Evolutionary conservation across 129 eudicot species (phyloP).

Genomic region (Lactuca sativa): DNA sequence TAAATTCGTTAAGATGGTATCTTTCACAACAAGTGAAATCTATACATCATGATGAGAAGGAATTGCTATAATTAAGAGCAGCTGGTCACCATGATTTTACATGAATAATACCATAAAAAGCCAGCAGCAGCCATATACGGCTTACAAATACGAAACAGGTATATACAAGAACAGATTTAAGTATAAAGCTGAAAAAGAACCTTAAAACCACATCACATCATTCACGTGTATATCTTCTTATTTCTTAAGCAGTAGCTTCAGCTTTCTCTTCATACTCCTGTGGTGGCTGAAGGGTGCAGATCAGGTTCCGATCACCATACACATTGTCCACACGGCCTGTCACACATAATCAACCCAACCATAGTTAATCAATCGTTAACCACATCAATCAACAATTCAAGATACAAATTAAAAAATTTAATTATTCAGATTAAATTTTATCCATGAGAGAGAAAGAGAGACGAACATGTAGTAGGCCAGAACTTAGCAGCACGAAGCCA

Average conservation of each 20-base stretch:
- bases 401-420: not conserved
- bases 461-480: slow-evolving; percentile 96
- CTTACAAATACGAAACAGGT: slow-evolving; percentile 32
- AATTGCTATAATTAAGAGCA: slow-evolving; percentile 29
- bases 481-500: slow-evolving; percentile 91
- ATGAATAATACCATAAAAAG: slow-evolving; percentile 31
- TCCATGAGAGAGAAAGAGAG: not conserved
- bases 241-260: slow-evolving; percentile 65
- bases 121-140: slow-evolving; percentile 36
- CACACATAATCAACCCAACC: not conserved
- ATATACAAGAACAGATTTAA: slow-evolving; percentile 41
- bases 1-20: not conserved
- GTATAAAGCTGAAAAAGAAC: slow-evolving; percentile 24
- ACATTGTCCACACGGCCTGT: slow-evolving; percentile 97
- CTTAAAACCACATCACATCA: slow-evolving; percentile 8
- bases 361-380: not conserved
- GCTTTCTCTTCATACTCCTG: slow-evolving; percentile 76
- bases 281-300: slow-evolving; percentile 87
- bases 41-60: slow-evolving; percentile 32
- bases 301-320: slow-evolving; percentile 91
- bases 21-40: slow-evolving; percentile 21
- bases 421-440: too few relatives aligned
- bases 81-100: slow-evolving; percentile 40
- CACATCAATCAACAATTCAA: not conserved
- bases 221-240: not conserved